A percentile compares a stretch with the other conserved stretches of the same genome.
phyloP scores from a whole-genome alignment of 1,284 basidiomycete genomes.

The Earliella scabrosa region DNA sequence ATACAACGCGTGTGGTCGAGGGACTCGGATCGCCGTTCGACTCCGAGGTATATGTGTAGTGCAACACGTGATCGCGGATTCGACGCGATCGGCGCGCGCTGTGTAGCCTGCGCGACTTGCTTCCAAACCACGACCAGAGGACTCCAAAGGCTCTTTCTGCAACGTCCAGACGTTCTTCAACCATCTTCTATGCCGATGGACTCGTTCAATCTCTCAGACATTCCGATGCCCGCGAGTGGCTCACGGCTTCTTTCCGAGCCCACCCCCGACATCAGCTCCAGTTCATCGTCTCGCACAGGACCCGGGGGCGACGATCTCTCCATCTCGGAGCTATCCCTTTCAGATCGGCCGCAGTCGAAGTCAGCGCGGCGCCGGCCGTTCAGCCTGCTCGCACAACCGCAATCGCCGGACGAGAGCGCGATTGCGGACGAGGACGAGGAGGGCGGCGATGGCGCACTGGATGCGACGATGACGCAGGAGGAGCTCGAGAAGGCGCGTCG shows the following conservation, averaged over 20 bases:
- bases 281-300: constrained; percentile 45
- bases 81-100: too few species aligned
- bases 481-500: constrained; percentile 32
- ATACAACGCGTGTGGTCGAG: too few species aligned
- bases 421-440: constrained; percentile 35
- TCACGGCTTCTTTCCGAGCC: constrained; percentile 60
- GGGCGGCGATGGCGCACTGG: constrained; percentile 26
- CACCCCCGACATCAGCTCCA: constrained; percentile 43
- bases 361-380: constrained; percentile 36
- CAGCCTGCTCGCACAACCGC: constrained; percentile 44
- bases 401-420: constrained; percentile 26
- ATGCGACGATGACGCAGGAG: constrained; percentile 34
- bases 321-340: constrained; percentile 62
- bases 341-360: constrained; percentile 37
- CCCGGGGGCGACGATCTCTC: constrained; percentile 60
- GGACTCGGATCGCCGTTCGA: too few species aligned
- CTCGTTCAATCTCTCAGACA: constrained; percentile 38
- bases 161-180: too few species aligned
- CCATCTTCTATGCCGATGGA: too few species aligned
- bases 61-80: too few species aligned
- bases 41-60: too few species aligned
- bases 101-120: too few species aligned
- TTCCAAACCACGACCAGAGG: too few species aligned
- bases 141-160: too few species aligned
- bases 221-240: constrained; percentile 39